Conservation (phyloP, 208 protist genomes). For the Acanthamoeba culbertsoni region DNA sequence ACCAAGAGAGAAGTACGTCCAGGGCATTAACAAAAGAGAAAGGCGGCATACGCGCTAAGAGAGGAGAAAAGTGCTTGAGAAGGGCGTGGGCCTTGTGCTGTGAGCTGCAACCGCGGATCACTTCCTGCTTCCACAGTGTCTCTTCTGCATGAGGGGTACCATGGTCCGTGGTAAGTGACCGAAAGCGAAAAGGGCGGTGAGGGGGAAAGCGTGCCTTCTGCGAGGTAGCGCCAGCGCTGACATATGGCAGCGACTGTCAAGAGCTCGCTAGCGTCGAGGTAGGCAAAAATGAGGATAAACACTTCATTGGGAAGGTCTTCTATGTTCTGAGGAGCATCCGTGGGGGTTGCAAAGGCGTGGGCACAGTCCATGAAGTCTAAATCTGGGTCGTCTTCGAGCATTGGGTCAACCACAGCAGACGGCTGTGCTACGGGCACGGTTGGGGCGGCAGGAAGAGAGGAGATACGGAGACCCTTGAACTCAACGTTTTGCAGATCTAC, state of each 20-base stretch:
- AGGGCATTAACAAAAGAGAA: not conserved
- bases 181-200: not conserved
- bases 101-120: not conserved
- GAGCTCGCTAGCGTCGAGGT: constrained; percentile 6
- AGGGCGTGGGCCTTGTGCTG: not conserved
- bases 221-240: constrained; percentile 6
- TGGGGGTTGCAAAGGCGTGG: not conserved
- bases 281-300: constrained; percentile 44
- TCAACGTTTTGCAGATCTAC: constrained; percentile 12
- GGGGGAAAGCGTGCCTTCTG: not conserved
- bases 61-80: not conserved
- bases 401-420: not conserved
- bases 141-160: not conserved
- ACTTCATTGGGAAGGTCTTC: constrained; percentile 47
- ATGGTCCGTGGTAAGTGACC: not conserved
- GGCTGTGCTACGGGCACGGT: not conserved
- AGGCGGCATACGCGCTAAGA: not conserved
- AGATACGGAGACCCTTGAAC: constrained; percentile 38
- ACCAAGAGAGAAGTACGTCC: not conserved
- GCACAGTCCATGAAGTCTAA: not conserved
- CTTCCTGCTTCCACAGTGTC: constrained; percentile 47
- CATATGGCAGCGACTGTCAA: not conserved
- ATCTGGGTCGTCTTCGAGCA: not conserved
- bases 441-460: not conserved
- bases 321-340: not conserved